These are phyloP conservation scores for Trebouxia sp. DNA, from an alignment of 139 green algal species.

Conservation along the genomic window DNA sequence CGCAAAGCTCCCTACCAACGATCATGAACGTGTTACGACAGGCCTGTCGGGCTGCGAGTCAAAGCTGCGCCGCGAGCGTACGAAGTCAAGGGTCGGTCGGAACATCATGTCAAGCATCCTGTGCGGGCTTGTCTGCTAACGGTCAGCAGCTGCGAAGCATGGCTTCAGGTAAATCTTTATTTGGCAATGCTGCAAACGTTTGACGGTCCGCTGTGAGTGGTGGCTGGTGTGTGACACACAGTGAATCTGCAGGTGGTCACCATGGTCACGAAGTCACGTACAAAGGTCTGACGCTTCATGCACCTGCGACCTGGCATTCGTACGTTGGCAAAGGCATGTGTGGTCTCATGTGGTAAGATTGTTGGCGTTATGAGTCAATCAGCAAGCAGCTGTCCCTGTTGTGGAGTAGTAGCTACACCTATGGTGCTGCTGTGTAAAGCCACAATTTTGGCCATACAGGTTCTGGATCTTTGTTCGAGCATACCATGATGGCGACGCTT, in stretches of 20 bases:
- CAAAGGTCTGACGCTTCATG: conserved; percentile 67
- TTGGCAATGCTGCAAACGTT: background rate
- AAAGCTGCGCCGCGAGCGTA: background rate
- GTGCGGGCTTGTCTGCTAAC: background rate
- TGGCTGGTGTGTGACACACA: background rate
- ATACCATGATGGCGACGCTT: conserved; percentile 66
- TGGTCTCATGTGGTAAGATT: conserved; percentile 67
- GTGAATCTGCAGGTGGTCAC: background rate
- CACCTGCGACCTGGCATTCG: conserved; percentile 55
- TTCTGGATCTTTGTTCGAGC: conserved; percentile 76
- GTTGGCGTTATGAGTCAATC: background rate
- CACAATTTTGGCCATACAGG: conserved; percentile 40
- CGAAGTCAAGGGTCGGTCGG: background rate
- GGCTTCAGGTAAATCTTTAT: background rate
- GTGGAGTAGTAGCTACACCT: background rate
- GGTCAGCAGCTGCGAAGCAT: conserved; percentile 19
- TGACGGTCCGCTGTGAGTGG: too few relatives aligned
- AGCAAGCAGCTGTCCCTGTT: background rate
- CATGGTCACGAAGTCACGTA: conserved; percentile 57
- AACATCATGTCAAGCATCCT: background rate
- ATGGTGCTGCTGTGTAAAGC: background rate
- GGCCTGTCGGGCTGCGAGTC: background rate
- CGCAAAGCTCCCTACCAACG: background rate
- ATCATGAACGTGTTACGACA: background rate
- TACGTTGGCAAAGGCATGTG: conserved; percentile 54